phyloP scores from a whole-genome alignment of 2,329 filamentous ascomycete genomes.

The Phaeosphaeriaceae sp. region DNA sequence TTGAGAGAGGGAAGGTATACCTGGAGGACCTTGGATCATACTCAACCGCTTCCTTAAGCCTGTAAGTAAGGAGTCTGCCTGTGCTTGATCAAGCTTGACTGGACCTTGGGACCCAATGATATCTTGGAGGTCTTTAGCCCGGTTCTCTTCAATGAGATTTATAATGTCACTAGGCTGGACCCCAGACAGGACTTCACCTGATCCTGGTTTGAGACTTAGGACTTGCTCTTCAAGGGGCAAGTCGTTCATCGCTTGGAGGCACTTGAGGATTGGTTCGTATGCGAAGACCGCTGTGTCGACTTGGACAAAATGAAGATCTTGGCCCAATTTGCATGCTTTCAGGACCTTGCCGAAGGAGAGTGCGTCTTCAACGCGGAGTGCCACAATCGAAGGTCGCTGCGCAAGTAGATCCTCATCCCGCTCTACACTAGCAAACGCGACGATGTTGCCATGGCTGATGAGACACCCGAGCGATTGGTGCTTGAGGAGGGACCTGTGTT shows the following conservation, averaged over 20 bases:
- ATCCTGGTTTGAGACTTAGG: conserved; percentile 42
- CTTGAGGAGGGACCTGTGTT: conserved; percentile 59
- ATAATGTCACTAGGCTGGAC: conserved; percentile 35
- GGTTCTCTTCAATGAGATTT: conserved; percentile 22
- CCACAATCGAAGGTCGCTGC: conserved; percentile 55
- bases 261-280: conserved; percentile 70
- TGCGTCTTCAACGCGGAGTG: conserved; percentile 60
- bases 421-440: conserved; percentile 67
- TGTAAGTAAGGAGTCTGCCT: conserved; percentile 63
- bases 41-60: conserved; percentile 63
- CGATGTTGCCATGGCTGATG: conserved; percentile 57
- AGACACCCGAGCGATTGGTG: conserved; percentile 70
- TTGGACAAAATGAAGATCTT: conserved; percentile 59
- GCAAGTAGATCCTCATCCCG: conserved; percentile 58
- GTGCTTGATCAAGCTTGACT: conserved; percentile 60
- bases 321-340: conserved; percentile 26
- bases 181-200: conserved; percentile 27
- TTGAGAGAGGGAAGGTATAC: conserved; percentile 48
- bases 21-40: conserved; percentile 76
- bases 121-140: conserved; percentile 24
- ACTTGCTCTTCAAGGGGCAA: conserved; percentile 64
- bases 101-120: conserved; percentile 22
- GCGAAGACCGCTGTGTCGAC: conserved; percentile 73
- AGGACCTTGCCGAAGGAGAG: conserved; percentile 58
- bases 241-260: conserved; percentile 63